Evolutionary conservation across 495 filamentous ascomycete genomes (phyloP).

Genomic region (Hypoxylon intermedium): DNA sequence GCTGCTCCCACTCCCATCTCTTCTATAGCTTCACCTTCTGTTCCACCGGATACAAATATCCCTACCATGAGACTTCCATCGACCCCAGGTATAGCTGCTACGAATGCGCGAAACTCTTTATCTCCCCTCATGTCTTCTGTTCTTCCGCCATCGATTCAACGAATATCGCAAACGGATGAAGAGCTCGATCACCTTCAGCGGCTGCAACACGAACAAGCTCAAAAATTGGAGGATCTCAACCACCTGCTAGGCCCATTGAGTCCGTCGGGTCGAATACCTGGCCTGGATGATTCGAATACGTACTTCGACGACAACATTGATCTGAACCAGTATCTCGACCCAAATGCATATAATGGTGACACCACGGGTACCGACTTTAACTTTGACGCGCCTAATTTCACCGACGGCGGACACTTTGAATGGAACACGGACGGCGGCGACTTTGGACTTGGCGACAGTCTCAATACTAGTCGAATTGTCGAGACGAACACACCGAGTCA

Average conservation of each 20-base stretch:
- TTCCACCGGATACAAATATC: constrained; percentile 22
- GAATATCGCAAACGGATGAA: constrained; percentile 68
- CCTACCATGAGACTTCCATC: constrained; percentile 36
- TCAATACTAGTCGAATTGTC: constrained; percentile 40
- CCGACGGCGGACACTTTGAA: constrained; percentile 26
- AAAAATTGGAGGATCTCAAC: constrained; percentile 73
- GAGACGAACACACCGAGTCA: constrained; percentile 43
- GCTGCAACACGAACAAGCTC: constrained; percentile 74
- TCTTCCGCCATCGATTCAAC: constrained; percentile 60
- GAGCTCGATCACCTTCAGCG: constrained; percentile 77
- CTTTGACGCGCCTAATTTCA: constrained; percentile 43
- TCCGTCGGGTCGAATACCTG: constrained; percentile 81
- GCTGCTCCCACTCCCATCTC: constrained; percentile 35
- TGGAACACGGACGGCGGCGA: constrained; percentile 38
- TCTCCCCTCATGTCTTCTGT: constrained; percentile 65
- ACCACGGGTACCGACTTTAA: constrained; percentile 47
- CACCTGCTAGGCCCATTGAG: constrained; percentile 76
- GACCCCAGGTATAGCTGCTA: constrained; percentile 44
- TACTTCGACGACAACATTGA: constrained; percentile 63
- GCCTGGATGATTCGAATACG: constrained; percentile 61
- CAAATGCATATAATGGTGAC: constrained; percentile 61
- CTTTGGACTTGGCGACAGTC: constrained; percentile 27
- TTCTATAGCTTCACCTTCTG: constrained; percentile 30
- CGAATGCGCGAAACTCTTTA: constrained; percentile 47
- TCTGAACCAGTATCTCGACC: constrained; percentile 73